phyloP scores from a whole-genome alignment of 805 yeast species.

The Candida anglica region DNA sequence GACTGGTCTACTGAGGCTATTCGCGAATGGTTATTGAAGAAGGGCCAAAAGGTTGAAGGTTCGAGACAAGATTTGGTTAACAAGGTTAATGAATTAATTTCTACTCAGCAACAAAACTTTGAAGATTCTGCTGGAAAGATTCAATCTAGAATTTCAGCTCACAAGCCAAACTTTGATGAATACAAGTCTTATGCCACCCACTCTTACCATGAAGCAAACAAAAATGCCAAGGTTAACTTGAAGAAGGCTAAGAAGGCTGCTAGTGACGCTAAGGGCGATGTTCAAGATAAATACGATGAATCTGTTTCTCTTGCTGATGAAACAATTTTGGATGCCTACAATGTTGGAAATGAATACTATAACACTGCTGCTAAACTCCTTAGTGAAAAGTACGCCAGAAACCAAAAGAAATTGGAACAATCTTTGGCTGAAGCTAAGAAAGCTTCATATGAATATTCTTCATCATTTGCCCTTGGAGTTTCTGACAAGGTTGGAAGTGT shows the following conservation, averaged over 20 bases:
- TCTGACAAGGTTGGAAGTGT: slow-evolving; percentile 7
- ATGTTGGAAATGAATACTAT: slow-evolving; percentile 15
- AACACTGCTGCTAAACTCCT: slow-evolving; percentile 14
- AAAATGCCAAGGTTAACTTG: slow-evolving; percentile 7
- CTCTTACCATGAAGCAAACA: slow-evolving; percentile 8
- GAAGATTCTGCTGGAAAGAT: slow-evolving; percentile 4
- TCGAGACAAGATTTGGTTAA: slow-evolving; percentile 20
- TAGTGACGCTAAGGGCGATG: background rate
- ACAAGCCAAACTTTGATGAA: slow-evolving; percentile 13
- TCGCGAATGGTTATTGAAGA: slow-evolving; percentile 35
- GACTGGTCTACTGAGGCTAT: slow-evolving; percentile 36
- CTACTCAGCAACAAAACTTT: slow-evolving; percentile 2
- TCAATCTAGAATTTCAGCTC: slow-evolving; percentile 13
- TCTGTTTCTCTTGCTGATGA: slow-evolving; percentile 14
- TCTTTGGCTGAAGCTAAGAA: slow-evolving; percentile 13
- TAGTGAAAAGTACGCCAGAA: slow-evolving; percentile 6
- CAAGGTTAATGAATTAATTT: slow-evolving; percentile 11
- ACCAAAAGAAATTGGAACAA: slow-evolving; percentile 10
- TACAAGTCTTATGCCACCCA: slow-evolving; percentile 15
- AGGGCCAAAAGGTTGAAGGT: slow-evolving; percentile 20
- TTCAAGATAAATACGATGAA: slow-evolving; percentile 8
- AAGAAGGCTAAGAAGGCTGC: slow-evolving; percentile 2
- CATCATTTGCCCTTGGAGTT: slow-evolving; percentile 7
- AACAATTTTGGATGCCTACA: slow-evolving; percentile 11
- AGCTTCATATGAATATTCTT: slow-evolving; percentile 15